Conservation (phyloP, 495 filamentous ascomycete genomes). For the Aspergillus affinis region DNA sequence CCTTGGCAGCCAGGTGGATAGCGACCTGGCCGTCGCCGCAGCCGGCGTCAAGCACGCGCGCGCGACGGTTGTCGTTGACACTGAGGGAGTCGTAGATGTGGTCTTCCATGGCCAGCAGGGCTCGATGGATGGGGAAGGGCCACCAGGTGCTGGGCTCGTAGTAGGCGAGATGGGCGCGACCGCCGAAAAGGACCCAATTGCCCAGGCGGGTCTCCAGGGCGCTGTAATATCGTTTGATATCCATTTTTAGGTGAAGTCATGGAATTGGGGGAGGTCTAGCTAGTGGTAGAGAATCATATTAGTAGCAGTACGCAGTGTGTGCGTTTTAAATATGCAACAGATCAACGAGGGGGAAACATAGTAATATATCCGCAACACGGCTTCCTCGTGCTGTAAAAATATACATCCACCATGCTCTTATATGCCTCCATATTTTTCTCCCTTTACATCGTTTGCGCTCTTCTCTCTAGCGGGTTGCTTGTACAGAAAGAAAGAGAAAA, state of each 20-base stretch:
- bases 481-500: no score
- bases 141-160: conserved; percentile 40
- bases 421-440: background rate
- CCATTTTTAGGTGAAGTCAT: background rate
- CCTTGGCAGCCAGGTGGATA: conserved; percentile 40
- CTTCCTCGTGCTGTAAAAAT: no score
- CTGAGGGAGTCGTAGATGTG: conserved; percentile 37
- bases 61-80: conserved; percentile 27
- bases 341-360: background rate
- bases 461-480: no score
- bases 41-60: conserved; percentile 51
- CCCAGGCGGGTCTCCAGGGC: conserved; percentile 48
- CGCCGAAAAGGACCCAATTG: conserved; percentile 47
- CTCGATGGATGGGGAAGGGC: conserved; percentile 44
- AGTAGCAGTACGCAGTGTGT: background rate
- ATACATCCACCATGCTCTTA: background rate
- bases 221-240: conserved; percentile 35
- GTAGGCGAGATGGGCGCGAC: conserved; percentile 50
- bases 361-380: background rate
- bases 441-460: no score
- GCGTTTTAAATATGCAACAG: no score
- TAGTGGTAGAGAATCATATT: background rate
- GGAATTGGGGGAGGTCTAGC: background rate
- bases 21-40: conserved; percentile 54
- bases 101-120: conserved; percentile 51